phyloP scores from a whole-genome alignment of 2,329 filamentous ascomycete species.

The Pseudogymnoascus sp. region DNA sequence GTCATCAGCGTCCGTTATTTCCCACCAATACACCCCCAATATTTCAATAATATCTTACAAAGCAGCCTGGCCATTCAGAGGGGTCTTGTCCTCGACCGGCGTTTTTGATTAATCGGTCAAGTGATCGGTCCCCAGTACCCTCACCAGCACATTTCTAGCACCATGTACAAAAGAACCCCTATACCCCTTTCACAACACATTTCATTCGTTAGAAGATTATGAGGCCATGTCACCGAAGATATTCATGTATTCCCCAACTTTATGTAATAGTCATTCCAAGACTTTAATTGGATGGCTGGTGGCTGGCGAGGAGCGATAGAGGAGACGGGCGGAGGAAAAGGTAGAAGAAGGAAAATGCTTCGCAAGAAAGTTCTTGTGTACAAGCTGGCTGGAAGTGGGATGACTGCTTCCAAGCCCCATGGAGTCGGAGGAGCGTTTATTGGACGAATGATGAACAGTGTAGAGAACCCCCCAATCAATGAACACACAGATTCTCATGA shows the following conservation, averaged over 20 bases:
- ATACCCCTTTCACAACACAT: slow-evolving; percentile 10
- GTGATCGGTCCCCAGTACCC: slow-evolving; percentile 15
- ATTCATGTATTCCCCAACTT: slow-evolving; percentile 13
- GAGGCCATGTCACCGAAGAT: slow-evolving; percentile 13
- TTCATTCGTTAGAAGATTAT: slow-evolving; percentile 9
- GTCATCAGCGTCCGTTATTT: slow-evolving; percentile 9
- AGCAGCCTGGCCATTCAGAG: slow-evolving; percentile 22
- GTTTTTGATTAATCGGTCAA: slow-evolving; percentile 19
- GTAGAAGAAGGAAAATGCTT: slow-evolving; percentile 3
- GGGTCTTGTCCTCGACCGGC: slow-evolving; percentile 29
- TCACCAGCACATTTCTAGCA: slow-evolving; percentile 7
- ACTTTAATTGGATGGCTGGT: slow-evolving; percentile 11
- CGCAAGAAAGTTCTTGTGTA: slow-evolving; percentile 5
- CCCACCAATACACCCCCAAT: slow-evolving; percentile 2
- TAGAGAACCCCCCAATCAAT: slow-evolving; percentile 10
- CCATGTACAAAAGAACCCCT: slow-evolving; percentile 9
- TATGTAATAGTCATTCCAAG: slow-evolving; percentile 12
- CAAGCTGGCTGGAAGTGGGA: not conserved
- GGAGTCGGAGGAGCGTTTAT: slow-evolving; percentile 7
- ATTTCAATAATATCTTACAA: slow-evolving; percentile 10
- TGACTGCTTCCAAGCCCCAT: not conserved
- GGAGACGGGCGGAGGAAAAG: not conserved
- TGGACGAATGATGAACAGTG: slow-evolving; percentile 5
- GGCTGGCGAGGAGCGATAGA: slow-evolving; percentile 9
- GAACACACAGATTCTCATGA: slow-evolving; percentile 7